Evolutionary conservation across 1,139 yeast species (phyloP).

Genomic region (Taphrina deformans): DNA sequence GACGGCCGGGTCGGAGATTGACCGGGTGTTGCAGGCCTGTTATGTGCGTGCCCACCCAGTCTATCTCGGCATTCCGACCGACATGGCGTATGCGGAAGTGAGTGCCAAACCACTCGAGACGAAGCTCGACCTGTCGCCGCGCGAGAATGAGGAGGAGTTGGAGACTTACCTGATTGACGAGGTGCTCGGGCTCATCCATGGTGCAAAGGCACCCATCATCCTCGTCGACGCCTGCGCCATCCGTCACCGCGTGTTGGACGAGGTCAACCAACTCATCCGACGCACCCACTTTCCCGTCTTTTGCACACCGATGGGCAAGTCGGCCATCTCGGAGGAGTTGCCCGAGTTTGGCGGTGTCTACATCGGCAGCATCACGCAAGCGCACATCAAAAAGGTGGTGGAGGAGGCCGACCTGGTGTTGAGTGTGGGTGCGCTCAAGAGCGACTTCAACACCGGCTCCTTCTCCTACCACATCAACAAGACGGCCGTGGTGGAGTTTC

Average conservation of each 20-base stretch:
- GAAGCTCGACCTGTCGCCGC: slow-evolving; percentile 43
- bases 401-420: slow-evolving; percentile 47
- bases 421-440: slow-evolving; percentile 49
- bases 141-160: slow-evolving; percentile 43
- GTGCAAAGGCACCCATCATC: slow-evolving; percentile 59
- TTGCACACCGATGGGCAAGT: slow-evolving; percentile 56
- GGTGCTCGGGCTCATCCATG: slow-evolving; percentile 56
- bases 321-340: slow-evolving; percentile 62
- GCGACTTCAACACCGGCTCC: slow-evolving; percentile 52
- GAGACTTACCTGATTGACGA: slow-evolving; percentile 51
- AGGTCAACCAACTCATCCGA: slow-evolving; percentile 53
- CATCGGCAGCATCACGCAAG: slow-evolving; percentile 54
- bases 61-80: slow-evolving; percentile 67
- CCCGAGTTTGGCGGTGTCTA: slow-evolving; percentile 65
- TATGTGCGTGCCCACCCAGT: slow-evolving; percentile 70
- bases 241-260: slow-evolving; percentile 53
- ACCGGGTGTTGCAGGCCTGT: slow-evolving; percentile 60
- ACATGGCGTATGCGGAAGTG: slow-evolving; percentile 53
- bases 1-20: slow-evolving; percentile 60
- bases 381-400: slow-evolving; percentile 49
- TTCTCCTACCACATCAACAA: slow-evolving; percentile 48
- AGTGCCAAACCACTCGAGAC: slow-evolving; percentile 46
- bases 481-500: slow-evolving; percentile 47
- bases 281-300: slow-evolving; percentile 52
- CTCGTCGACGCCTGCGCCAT: slow-evolving; percentile 66